A percentile compares a stretch with the other conserved stretches of the same genome.
Conservation (phyloP, 768 basidiomycete genomes). For the Naganishia randhawae region DNA sequence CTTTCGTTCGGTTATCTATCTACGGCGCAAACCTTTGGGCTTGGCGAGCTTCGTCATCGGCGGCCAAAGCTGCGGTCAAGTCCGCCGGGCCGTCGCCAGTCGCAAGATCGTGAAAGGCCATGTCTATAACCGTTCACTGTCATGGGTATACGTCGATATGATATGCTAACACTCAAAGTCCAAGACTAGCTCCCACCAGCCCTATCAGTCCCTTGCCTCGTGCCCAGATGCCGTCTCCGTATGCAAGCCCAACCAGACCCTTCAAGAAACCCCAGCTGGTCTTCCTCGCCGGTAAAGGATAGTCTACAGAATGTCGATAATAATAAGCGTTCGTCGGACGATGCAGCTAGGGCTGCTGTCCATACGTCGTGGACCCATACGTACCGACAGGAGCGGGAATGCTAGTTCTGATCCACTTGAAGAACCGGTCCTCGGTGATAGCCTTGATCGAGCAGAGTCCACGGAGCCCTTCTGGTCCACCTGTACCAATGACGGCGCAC, state of each 20-base stretch:
- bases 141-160: too few relatives aligned
- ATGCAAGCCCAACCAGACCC: conserved; percentile 40
- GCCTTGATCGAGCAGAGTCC: conserved; percentile 83
- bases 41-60: too few relatives aligned
- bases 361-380: too few relatives aligned
- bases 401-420: conserved; percentile 71
- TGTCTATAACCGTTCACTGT: not conserved
- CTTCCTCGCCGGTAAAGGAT: conserved; percentile 35
- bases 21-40: too few relatives aligned
- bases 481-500: conserved; percentile 50
- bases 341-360: not conserved
- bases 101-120: not conserved
- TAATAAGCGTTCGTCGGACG: not conserved
- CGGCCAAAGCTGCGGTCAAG: too few relatives aligned
- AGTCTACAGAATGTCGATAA: conserved; percentile 33
- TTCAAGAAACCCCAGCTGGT: conserved; percentile 42
- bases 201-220: conserved; percentile 11
- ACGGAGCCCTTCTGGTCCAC: conserved; percentile 88
- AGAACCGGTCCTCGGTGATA: conserved; percentile 80
- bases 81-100: too few relatives aligned
- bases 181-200: conserved; percentile 10
- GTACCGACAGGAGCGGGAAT: conserved; percentile 74
- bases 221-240: conserved; percentile 29
- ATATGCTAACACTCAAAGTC: too few relatives aligned
- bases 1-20: too few relatives aligned